Base-by-base conservation (phyloP, 371 early-diverging fungal genomes). In the Mucor lusitanicus region DNA sequence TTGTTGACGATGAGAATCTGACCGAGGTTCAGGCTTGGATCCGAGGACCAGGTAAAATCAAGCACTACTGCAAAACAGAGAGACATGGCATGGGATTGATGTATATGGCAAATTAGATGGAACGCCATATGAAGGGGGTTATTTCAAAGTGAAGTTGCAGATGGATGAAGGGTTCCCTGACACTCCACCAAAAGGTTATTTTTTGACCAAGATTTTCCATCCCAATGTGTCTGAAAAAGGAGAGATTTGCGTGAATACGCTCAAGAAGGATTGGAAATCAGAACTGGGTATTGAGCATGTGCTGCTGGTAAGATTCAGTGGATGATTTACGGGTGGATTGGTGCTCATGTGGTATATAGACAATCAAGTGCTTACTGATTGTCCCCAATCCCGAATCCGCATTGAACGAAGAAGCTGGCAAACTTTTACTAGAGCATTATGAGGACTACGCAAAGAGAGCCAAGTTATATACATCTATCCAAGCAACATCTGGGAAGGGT, bases 311-410 rank as follows among this genome's bases (percentile, higher is more conserved):
- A 76, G 66, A 15, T 27, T 53, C 28, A 23, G 21, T 25, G 23
- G 9, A 28, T 53, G 28, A 28, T 13, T 11, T 37, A 13, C 13
- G 37, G 15, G 13, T 8, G n/a, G 6, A 0, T 21, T 3, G 48
- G n/a, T 48, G 12, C 23, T 48, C 21, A 48, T 48, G 15, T 32
- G 15, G 23, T 33, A 17, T 7, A 17, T 68, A 94, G 88, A 93
- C 94, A 0, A 87, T 97, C 68, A 95, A 95, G 69, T 95, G 96
- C 76, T 74, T 97, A 50, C 78, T 97, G 64, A 95, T 96, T 61
- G 91, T 86, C n/a, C 97, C 97, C 11, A 97, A 96, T 70, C 90
- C 96, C 28, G 96, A 97, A 70, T 94, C 94, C 0, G 96, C 96
- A 17, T 79, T 97, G 61, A 97, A 97, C 65, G 95, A 95, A 70